Conservation (phyloP, 2,329 filamentous ascomycete genomes). For the Coniochaeta prunicola region DNA sequence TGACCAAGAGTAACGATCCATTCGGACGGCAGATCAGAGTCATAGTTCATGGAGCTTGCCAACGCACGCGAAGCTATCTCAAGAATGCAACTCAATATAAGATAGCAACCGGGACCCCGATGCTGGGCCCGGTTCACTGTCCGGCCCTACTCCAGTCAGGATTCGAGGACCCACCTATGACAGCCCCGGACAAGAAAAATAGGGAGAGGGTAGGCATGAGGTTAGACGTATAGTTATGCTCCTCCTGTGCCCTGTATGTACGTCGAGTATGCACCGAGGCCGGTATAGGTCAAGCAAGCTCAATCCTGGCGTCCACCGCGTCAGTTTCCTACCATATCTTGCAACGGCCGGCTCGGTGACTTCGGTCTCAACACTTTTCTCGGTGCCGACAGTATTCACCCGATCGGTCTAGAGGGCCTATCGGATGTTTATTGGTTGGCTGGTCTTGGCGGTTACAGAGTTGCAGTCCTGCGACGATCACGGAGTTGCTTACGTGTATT, state of each 20-base stretch:
- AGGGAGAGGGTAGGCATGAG: background rate
- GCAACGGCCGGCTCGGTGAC: background rate
- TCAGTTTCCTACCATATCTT: background rate
- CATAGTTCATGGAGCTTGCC: background rate
- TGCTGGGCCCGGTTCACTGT: background rate
- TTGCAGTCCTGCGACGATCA: background rate
- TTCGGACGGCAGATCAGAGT: constrained; percentile 1
- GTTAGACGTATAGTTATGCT: background rate
- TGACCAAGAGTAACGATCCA: background rate
- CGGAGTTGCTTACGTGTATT: background rate
- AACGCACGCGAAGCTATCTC: background rate
- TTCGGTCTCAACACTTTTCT: background rate
- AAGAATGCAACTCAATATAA: constrained; percentile 1
- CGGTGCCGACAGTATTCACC: background rate
- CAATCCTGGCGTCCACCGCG: background rate
- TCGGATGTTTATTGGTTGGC: background rate
- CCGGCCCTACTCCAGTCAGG: background rate
- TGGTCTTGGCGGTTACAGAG: background rate
- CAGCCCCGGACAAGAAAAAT: background rate
- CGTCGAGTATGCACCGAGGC: background rate
- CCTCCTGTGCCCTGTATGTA: background rate
- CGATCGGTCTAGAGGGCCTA: background rate
- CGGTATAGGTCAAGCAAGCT: background rate
- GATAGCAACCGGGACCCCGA: background rate
- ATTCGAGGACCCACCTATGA: background rate